phyloP scores from a whole-genome alignment of 225 moss, liverwort and hornwort species.

The Marchantia paleacea region DNA sequence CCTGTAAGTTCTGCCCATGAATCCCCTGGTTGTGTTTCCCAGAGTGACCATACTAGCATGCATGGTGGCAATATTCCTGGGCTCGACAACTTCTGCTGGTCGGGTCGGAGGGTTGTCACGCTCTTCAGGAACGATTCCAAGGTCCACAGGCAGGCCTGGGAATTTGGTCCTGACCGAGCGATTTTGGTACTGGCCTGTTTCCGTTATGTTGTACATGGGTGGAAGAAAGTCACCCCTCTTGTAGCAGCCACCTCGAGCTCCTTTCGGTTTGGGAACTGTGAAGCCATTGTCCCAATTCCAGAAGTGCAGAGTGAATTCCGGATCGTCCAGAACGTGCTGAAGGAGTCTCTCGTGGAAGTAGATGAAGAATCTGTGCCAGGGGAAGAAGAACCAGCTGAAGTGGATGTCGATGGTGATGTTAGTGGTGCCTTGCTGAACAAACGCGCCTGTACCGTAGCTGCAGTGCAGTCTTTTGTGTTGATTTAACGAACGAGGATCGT shows the following conservation, averaged over 20 bases:
- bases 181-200: not conserved
- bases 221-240: constrained; percentile 4
- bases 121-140: not conserved
- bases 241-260: not conserved
- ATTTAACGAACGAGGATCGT: constrained; percentile 52
- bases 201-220: not conserved
- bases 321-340: constrained; percentile 43
- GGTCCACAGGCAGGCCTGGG: not conserved
- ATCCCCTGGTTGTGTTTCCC: not conserved
- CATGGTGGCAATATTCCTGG: not conserved
- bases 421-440: constrained; percentile 4
- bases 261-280: not conserved
- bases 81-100: not conserved
- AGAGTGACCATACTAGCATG: not conserved
- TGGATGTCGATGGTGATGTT: constrained; percentile 51
- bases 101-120: not conserved
- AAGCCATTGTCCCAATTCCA: constrained; percentile 66
- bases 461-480: constrained; percentile 56
- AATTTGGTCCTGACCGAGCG: not conserved
- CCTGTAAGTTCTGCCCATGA: constrained; percentile 2
- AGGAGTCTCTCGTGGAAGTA: constrained; percentile 75
- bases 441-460: constrained; percentile 53
- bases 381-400: constrained; percentile 60
- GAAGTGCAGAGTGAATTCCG: constrained; percentile 48
- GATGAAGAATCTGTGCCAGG: constrained; percentile 59